Base-by-base conservation (phyloP, 495 filamentous ascomycete species). In the Hypoxylon rickii region DNA sequence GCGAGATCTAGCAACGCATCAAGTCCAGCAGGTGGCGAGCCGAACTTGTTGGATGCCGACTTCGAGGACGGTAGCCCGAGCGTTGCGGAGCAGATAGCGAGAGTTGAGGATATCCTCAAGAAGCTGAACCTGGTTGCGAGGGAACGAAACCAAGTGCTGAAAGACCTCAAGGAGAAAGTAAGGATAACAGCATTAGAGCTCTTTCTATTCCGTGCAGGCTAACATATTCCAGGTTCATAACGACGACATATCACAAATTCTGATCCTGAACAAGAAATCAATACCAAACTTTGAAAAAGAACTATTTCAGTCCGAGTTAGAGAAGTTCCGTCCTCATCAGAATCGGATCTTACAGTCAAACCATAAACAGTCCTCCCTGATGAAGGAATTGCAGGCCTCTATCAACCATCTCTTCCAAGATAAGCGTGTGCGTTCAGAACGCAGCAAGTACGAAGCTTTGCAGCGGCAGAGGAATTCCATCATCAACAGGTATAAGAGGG, bases 141-240 rank as follows among this genome's bases (percentile, higher is more conserved):
- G 52, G 94, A 98, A 70, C 78, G 94, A 49, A 79, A 84, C 33
- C 92, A 96, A 68, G 90, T 97, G 13, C 77, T 98, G 58, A 96
- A 96, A 73, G 94, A 98, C 70, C 75, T 97, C 51, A 98, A 97
- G 72, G 92, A 96, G 41, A 97, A 96, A 86, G 94, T 96, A 71
- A 51, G 77, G 61, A 33, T 3, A 16, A 47, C 32, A 11, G 4
- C 6, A 64, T 36, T 64, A 13, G n/a, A 36, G n/a, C n/a, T n/a
- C n/a, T n/a, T n/a, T n/a, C n/a, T 18, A 44, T 45, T 21, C n/a
- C n/a, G n/a, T 16, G 12, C 34, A 42, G 26, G 51, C 70, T 79
- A 39, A 82, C 56, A 33, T 10, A 12, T 16, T 10, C 19, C 51
- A 98, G 93, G 87, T 93, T 40, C 94, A 94, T 72, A 88, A 86